Base-by-base conservation (phyloP, 2,329 filamentous ascomycete genomes). In the Cladorrhinum sp. region DNA sequence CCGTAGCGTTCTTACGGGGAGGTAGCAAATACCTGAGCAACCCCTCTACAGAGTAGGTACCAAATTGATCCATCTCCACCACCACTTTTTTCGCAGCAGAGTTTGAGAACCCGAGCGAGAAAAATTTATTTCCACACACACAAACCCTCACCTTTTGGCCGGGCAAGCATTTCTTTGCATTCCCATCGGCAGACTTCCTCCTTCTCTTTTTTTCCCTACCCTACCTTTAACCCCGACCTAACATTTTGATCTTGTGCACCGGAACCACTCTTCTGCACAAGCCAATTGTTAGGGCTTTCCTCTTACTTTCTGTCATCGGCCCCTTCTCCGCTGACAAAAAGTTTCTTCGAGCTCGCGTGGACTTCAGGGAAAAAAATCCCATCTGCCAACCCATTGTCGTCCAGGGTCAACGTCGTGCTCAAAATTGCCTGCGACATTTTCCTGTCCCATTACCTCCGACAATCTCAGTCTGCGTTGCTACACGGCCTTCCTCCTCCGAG, bases 121-220 rank as follows among this genome's bases (percentile, higher is more conserved):
- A 76, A 76, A 76, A 74, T 76, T 76, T 75, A 74, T 75, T 75
- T 69, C 72, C 68, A 74, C 73, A 73, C 73, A 73, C 73, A 75
- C 70, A 76, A 74, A 61, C 65, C 64, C 64, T 68, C 58, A 61
- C 62, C 59, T 60, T 60, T 64, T 62, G 59, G 57, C 62, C 64
- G 65, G 64, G 64, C 52, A 62, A 67, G 56, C 62, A 65, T 61
- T 58, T 61, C 60, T 55, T 23, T 50, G 54, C 57, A 49, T 63
- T 57, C 58, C 62, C 59, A 58, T 63, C 60, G 56, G 58, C 62
- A 63, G 60, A 64, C 61, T 64, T 65, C 65, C 60, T 62, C 50
- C 58, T 54, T 59, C 57, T 62, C 58, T 62, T 58, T 61, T 56
- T 49, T 23, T 23, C 56, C 51, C 59, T 52, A 36, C 50, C 38